Evolutionary conservation across 306 rosid genomes (phyloP).

Genomic region (Urtica urens): DNA sequence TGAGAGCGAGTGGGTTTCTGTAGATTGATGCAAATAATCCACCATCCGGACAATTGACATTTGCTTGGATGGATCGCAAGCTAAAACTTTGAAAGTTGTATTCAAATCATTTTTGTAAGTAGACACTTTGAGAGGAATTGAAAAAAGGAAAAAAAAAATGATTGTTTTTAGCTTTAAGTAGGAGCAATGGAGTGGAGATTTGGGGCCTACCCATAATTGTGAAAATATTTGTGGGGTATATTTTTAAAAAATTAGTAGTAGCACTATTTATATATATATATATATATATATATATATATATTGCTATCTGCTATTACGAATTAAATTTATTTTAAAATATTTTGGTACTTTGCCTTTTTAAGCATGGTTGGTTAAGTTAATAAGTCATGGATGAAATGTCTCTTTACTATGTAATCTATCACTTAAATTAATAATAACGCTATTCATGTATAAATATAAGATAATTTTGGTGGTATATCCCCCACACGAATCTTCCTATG

Average conservation of each 20-base stretch:
- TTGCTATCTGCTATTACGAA: constrained; percentile 11
- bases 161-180: constrained; percentile 85
- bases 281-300: background rate
- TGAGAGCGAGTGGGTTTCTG: constrained; percentile 22
- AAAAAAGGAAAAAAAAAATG: constrained; percentile 26
- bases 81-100: constrained; percentile 60
- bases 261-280: background rate
- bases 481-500: constrained; percentile 19
- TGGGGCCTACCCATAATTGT: constrained; percentile 40
- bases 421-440: constrained; percentile 11
- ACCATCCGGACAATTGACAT: constrained; percentile 58
- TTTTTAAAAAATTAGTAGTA: background rate
- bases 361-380: constrained; percentile 73
- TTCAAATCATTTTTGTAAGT: constrained; percentile 40
- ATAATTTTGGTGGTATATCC: constrained; percentile 4
- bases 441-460: constrained; percentile 4
- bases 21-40: constrained; percentile 67
- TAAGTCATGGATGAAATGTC: constrained; percentile 93
- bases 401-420: constrained; percentile 37
- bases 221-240: constrained; percentile 5
- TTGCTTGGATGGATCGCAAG: constrained; percentile 98
- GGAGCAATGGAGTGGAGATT: constrained; percentile 57
- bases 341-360: constrained; percentile 38
- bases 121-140: constrained; percentile 27
- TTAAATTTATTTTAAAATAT: constrained; percentile 10